Conservation (phyloP, 106 monocot species). For the Platanthera guangdongensis region DNA sequence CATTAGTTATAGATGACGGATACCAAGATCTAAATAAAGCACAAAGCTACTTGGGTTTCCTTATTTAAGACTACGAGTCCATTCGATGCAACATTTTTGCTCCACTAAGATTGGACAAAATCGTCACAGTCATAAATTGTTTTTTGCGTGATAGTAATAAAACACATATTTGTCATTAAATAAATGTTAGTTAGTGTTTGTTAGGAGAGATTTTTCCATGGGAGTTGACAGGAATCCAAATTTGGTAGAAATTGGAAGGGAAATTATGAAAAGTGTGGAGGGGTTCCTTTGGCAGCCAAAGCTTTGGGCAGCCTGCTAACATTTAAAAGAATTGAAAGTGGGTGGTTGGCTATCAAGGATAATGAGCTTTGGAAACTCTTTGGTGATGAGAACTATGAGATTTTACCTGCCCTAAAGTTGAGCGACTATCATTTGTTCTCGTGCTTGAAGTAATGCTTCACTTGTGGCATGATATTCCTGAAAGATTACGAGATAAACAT, state of each 20-base stretch:
- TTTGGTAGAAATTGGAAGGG: conserved; percentile 19
- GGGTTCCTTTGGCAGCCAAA: conserved; percentile 31
- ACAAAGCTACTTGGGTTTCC: no score
- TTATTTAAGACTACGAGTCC: no score
- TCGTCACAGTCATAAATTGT: no score
- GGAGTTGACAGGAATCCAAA: not conserved
- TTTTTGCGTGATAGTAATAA: no score
- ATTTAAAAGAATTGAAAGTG: not conserved
- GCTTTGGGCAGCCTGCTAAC: conserved; percentile 19
- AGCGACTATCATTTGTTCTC: conserved; percentile 20
- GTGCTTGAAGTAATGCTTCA: conserved; percentile 25
- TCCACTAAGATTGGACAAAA: no score
- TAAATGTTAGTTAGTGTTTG: conserved; percentile 23
- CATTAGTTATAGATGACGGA: no score
- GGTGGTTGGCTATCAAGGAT: conserved; percentile 16
- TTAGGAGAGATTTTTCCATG: conserved; percentile 21
- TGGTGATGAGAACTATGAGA: conserved; percentile 3
- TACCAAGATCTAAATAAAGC: no score
- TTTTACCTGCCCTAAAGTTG: conserved; percentile 14
- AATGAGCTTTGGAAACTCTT: conserved; percentile 12
- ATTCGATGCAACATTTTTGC: no score
- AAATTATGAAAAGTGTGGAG: conserved; percentile 31
- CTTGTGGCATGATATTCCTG: conserved; percentile 21
- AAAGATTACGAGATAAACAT: conserved; percentile 9
- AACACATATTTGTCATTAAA: conserved; percentile 16